A percentile compares a stretch with the other conserved stretches of the same genome.
These are phyloP conservation scores for Oryza nivara DNA, from an alignment of 176 grass and related monocot genomes.

Conservation along the genomic window DNA sequence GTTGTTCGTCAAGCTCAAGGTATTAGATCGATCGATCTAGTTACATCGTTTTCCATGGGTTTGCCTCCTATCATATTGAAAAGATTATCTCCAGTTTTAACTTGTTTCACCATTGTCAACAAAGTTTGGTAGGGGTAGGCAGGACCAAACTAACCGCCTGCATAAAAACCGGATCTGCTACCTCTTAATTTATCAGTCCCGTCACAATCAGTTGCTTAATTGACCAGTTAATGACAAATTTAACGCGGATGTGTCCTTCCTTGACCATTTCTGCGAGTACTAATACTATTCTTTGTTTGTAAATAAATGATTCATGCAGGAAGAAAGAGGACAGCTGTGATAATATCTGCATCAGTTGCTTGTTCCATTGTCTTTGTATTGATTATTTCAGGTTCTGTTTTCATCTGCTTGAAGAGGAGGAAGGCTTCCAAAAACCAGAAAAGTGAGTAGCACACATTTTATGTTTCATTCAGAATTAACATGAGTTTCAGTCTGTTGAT, in stretches of 20 bases:
- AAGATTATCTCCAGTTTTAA: not conserved
- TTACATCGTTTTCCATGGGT: not conserved
- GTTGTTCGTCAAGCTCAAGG: not conserved
- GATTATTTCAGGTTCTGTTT: conserved; percentile 15
- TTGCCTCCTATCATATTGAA: not conserved
- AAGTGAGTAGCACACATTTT: not conserved
- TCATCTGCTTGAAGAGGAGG: conserved; percentile 27
- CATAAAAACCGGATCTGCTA: not conserved
- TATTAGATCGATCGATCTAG: not conserved
- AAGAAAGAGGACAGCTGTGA: not conserved
- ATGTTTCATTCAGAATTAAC: not conserved
- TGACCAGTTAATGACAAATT: not conserved
- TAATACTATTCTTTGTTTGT: not conserved
- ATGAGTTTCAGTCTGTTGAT: not conserved
- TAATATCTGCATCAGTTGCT: conserved; percentile 2
- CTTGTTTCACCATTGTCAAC: not conserved
- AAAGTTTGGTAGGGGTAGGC: not conserved
- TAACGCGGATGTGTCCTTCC: not conserved
- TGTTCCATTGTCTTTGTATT: conserved; percentile 15
- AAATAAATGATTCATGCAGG: conserved; percentile 12
- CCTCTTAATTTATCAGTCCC: not conserved
- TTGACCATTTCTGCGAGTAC: not conserved
- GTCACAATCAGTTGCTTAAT: not conserved
- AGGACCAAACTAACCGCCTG: not conserved
- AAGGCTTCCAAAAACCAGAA: conserved; percentile 9